Evolutionary conservation across 2,329 filamentous ascomycete species (phyloP), one percentile per base, ranked within the genome.

Genomic region (Curvularia eragrostidis): DNA sequence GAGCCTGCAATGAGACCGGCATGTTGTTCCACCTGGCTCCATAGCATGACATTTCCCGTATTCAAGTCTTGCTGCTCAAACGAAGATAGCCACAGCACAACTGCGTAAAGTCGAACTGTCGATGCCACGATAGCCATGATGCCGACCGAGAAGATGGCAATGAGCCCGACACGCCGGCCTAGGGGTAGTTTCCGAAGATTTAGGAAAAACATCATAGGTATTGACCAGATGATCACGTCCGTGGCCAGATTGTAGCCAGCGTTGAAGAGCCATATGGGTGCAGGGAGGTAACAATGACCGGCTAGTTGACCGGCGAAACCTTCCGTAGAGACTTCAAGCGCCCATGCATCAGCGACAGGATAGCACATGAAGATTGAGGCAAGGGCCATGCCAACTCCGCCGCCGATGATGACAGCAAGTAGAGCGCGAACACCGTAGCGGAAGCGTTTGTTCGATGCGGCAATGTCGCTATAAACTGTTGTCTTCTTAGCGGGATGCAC

Each of bases 111-210:
- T 6, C 73, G 68, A 13, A 71, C 49, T 2, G 69, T 66, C 9
- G 73, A 76, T 1, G 71, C 72, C 12, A 70, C 49, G 13, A 76
- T 65, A 13, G 72, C 71, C 3, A 74, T 18, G 44, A 73, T 63
- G 8, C 73, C 72, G 51, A 75, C 59, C 18, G 71, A 71, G 63
- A 75, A 75, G 46, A 72, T 73, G 34, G 61, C 69, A 8, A 67
- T 38, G n/a, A 88, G 76, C 1, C 81, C 83, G 13, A 82, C 66
- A 62, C 84, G 84, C 48, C 83, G 81, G 4, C 75, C 73, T 0
- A 61, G 59, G 0, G 80, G 79, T 41, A 84, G 81, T 26, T 48
- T 62, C 52, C 80, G 77, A 1, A 85, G 74, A 4, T 75, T 75
- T 1, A 77, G 65, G 50, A 83, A 73, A 64, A 82, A 76, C 1